Evolutionary conservation across 1,284 basidiomycete species (phyloP).

Genomic region (Rhodotorula sp.): DNA sequence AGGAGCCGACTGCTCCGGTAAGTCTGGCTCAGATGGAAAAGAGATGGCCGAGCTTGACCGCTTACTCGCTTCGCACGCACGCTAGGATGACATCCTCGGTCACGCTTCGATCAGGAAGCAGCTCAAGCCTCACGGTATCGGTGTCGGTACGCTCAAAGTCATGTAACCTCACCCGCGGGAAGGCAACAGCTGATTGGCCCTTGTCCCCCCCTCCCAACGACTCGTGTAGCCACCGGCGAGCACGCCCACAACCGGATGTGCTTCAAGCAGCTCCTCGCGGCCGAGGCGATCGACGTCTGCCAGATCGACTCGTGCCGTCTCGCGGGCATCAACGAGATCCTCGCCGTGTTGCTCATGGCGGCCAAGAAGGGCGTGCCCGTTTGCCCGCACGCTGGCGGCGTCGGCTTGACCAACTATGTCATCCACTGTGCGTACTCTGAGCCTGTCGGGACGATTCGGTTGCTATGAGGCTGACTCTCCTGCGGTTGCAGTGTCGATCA

Average conservation of each 20-base stretch:
- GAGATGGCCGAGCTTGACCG: background rate
- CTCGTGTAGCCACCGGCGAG: slow-evolving; percentile 72
- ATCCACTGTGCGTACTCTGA: slow-evolving; percentile 57
- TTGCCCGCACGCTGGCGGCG: slow-evolving; percentile 92
- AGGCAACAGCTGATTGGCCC: background rate
- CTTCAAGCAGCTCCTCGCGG: slow-evolving; percentile 95
- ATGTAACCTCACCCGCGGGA: background rate
- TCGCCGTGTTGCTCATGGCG: slow-evolving; percentile 89
- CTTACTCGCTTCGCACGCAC: background rate
- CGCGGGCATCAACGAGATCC: slow-evolving; percentile 87
- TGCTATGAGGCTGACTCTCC: background rate
- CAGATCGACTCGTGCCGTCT: slow-evolving; percentile 94
- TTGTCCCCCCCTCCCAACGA: background rate
- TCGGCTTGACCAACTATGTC: slow-evolving; percentile 90
- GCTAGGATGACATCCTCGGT: slow-evolving; percentile 70
- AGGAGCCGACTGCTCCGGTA: slow-evolving; percentile 82
- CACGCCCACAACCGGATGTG: slow-evolving; percentile 89
- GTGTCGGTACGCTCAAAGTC: slow-evolving; percentile 55
- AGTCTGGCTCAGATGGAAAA: background rate
- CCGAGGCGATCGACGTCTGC: slow-evolving; percentile 89
- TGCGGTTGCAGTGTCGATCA: slow-evolving; percentile 56
- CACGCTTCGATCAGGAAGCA: slow-evolving; percentile 77
- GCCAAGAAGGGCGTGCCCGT: slow-evolving; percentile 87
- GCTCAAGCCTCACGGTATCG: slow-evolving; percentile 77
- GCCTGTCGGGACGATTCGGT: background rate